Percentiles rank a stretch among this genome's conserved stretches.
phyloP scores from a whole-genome alignment of 2,329 filamentous ascomycete species.

The Magnaporthales sp. region DNA sequence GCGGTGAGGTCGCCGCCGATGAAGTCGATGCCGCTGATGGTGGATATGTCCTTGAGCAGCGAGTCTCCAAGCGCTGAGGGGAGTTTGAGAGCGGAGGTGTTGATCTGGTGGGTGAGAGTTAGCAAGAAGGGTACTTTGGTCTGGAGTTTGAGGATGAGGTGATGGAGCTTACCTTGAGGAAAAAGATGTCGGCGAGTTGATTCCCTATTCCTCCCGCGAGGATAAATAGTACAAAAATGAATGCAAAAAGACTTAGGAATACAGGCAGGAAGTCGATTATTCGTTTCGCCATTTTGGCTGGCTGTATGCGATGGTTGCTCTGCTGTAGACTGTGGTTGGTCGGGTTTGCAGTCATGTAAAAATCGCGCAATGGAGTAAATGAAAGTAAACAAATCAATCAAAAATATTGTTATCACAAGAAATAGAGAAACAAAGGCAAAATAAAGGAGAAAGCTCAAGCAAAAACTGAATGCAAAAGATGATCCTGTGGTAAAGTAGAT shows the following conservation, averaged over 20 bases:
- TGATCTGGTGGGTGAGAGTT: slow-evolving; percentile 15
- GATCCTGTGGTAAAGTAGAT: not conserved
- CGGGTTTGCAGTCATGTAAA: not conserved
- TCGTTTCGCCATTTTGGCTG: slow-evolving; percentile 1
- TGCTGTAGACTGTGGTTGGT: not conserved
- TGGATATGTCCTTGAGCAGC: slow-evolving; percentile 23
- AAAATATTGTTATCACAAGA: not conserved
- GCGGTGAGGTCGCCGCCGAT: slow-evolving; percentile 19
- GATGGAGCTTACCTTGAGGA: slow-evolving; percentile 20
- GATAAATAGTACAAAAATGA: slow-evolving; percentile 9
- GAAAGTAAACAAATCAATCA: not conserved
- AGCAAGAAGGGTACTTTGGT: not conserved
- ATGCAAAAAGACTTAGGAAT: slow-evolving; percentile 8
- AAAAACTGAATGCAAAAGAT: not conserved
- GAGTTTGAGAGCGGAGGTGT: slow-evolving; percentile 18
- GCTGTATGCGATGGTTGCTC: not conserved
- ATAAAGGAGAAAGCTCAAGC: not conserved
- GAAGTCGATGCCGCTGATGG: slow-evolving; percentile 21
- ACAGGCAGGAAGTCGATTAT: slow-evolving; percentile 6
- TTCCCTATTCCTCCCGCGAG: slow-evolving; percentile 13
- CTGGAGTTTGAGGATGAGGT: not conserved
- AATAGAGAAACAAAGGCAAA: not conserved
- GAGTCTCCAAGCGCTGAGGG: slow-evolving; percentile 22
- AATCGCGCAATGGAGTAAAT: not conserved
- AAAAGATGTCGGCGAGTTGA: slow-evolving; percentile 16